Percentiles rank a stretch among this genome's conserved stretches.
Evolutionary conservation across 2,329 filamentous ascomycete species (phyloP).

Genomic region (Exophiala bonariae): DNA sequence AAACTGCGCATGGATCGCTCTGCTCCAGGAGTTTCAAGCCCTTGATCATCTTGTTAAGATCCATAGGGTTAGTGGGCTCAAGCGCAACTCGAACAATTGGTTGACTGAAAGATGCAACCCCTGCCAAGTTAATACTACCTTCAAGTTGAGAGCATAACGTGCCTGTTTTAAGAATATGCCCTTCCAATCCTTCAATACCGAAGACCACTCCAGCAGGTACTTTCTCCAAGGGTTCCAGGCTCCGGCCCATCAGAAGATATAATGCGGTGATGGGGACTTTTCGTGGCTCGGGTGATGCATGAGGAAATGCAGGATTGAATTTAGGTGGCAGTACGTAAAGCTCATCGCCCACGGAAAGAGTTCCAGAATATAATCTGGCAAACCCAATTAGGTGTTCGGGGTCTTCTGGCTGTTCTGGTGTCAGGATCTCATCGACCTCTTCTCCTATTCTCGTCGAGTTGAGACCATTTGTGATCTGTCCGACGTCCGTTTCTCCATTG

Average conservation of each 20-base stretch:
- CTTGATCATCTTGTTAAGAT: constrained; percentile 91
- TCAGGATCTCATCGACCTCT: constrained; percentile 50
- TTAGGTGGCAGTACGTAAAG: constrained; percentile 92
- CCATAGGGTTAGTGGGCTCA: constrained; percentile 86
- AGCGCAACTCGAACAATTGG: constrained; percentile 94
- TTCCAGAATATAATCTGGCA: constrained; percentile 89
- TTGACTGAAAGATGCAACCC: constrained; percentile 75
- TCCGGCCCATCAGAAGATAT: constrained; percentile 94
- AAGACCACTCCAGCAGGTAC: constrained; percentile 95
- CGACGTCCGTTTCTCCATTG: constrained; percentile 58
- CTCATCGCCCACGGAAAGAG: constrained; percentile 81
- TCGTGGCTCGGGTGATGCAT: constrained; percentile 70
- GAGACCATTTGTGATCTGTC: constrained; percentile 62
- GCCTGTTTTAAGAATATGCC: constrained; percentile 91
- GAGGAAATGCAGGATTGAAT: constrained; percentile 78
- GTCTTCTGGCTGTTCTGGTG: constrained; percentile 49
- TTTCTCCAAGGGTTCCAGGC: constrained; percentile 75
- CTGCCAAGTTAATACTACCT: constrained; percentile 86
- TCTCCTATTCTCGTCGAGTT: constrained; percentile 48
- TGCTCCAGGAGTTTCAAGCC: constrained; percentile 86
- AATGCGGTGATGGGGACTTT: constrained; percentile 83
- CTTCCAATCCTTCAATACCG: constrained; percentile 88
- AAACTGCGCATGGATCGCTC: constrained; percentile 92
- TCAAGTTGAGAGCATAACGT: constrained; percentile 86
- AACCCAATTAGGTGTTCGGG: constrained; percentile 92